Base-by-base conservation (phyloP, 2,329 filamentous ascomycete species). In the Neofusicoccum umdonicola region DNA sequence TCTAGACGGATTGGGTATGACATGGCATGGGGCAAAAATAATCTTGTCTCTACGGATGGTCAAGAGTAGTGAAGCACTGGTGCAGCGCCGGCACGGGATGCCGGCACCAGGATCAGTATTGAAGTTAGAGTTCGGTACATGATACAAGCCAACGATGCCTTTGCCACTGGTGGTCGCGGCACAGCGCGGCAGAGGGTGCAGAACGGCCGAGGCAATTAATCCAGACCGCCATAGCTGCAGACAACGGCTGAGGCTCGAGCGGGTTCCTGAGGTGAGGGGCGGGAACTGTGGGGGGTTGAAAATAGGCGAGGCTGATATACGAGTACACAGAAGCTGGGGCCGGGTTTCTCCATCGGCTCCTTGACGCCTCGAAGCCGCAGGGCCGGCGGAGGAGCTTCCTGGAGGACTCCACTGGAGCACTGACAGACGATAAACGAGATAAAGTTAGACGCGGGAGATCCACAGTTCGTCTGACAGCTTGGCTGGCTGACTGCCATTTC, bases 381-480 rank as follows among this genome's bases (percentile, higher is more conserved):
- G 52, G 52, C 52, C 52, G 52, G 39, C 37, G 37, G 52, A 27
- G 3, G 51, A 6, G 8, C 7, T 31, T 42, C 52, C 52, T 34
- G 5, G 22, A 15, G 22, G 47, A 31, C 4, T 31, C 22, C 12
- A 57, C 37, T 57, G 52, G 19, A 22, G 52, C 19, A 42, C 13
- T 57, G 37, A 19, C 37, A 42, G 37, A 41, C 34, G 22, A 57
- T 15, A 42, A n/a, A 6, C 39, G 27, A 47, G 42, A 60, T 60
- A 35, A 8, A 60, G 42, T 60, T 60, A 37, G 42, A 17, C 7
- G 31, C 41, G 56, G 56, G 42, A 60, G 56, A 60, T 60, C 56
- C 56, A 60, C 31, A 60, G 42, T 60, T 47, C 39, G 37, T 47
- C 56, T 60, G 42, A 42, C 54, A 56, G 52, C 52, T 31, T 56